Evolutionary conservation across 2,329 filamentous ascomycete genomes (phyloP), one percentile per base, ranked within the genome.

Genomic region (Epichloe festucae): DNA sequence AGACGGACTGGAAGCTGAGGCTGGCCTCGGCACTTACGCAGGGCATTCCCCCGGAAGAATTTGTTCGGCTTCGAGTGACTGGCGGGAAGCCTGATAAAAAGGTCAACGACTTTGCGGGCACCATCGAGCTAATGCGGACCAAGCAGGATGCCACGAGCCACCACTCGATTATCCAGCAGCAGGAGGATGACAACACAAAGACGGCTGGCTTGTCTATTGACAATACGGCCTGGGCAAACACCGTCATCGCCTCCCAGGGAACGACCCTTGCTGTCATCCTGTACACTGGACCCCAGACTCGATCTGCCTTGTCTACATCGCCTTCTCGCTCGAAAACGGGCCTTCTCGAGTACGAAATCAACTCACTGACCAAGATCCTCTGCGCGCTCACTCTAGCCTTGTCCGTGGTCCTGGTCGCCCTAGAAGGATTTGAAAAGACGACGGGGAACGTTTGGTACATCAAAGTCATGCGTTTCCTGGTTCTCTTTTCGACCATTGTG

Each of bases 221-320:
- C 68, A 96, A 98, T 63, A 97, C 93, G 7, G 93, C 94, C 10
- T 98, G 94, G 93, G 91, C 91, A 17, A 98, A 97, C 64, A 98
- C 93, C 0, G 87, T 98, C 23, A 85, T 98, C 54, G 93, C 93
- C 1, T 97, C 91, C 1, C 93, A 90, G 64, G 91, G 87, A 1
- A 87, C 81, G 4, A 93, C 93, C 0, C 75, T 95, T 53, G 91
- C 90, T 2, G 88, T 90, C 1, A 87, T 98, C 48, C 77, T 98
- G 55, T 98, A 98, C 66, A 97, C 93, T 4, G 94, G 93, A 0
- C 84, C 89, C 0, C 88, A 98, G 67, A 98, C 93, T 2, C 82
- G 94, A 53, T 94, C 94, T 27, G 90, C 93, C 5, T 75, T 98
- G 36, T 97, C 93, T 0, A 98, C 93, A 5, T 87, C 89, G 1